These are phyloP conservation scores for Ophiognomonia clavigignenti-juglandacearum DNA, from an alignment of 2,329 filamentous ascomycete species.

Conservation along the genomic window DNA sequence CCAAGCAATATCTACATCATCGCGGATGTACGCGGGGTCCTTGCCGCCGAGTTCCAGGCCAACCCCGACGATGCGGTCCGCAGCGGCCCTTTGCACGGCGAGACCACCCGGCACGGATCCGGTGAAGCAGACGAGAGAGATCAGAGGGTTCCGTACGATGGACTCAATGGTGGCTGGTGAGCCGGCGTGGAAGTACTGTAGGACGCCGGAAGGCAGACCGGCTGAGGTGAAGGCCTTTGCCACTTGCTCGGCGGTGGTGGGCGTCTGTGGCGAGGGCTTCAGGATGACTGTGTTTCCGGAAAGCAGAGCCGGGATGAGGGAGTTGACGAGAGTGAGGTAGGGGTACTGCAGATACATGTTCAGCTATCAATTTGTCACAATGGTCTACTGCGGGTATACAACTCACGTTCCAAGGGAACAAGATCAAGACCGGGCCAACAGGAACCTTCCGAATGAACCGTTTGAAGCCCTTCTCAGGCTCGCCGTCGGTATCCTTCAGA, in stretches of 20 bases:
- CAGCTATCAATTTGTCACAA: background rate
- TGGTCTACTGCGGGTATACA: background rate
- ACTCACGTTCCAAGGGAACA: slow-evolving; percentile 95
- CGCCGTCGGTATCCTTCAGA: slow-evolving; percentile 75
- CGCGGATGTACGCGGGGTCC: slow-evolving; percentile 84
- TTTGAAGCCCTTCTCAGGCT: slow-evolving; percentile 82
- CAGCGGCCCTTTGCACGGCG: slow-evolving; percentile 77
- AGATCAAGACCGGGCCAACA: slow-evolving; percentile 78
- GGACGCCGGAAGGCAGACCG: slow-evolving; percentile 75
- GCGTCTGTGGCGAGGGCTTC: slow-evolving; percentile 93
- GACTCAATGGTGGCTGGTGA: slow-evolving; percentile 71
- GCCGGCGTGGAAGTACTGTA: slow-evolving; percentile 90
- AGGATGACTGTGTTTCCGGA: slow-evolving; percentile 88
- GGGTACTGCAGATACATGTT: slow-evolving; percentile 62
- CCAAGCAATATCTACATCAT: slow-evolving; percentile 85
- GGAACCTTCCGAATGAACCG: slow-evolving; percentile 86
- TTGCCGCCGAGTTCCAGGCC: slow-evolving; percentile 92
- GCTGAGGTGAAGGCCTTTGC: slow-evolving; percentile 71
- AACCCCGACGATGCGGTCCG: slow-evolving; percentile 78
- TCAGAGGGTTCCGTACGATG: slow-evolving; percentile 69
- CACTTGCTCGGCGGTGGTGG: slow-evolving; percentile 83
- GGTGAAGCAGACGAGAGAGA: slow-evolving; percentile 86
- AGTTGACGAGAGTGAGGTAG: slow-evolving; percentile 90
- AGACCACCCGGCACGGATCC: slow-evolving; percentile 86
- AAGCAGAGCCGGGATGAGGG: slow-evolving; percentile 83